Percentiles rank a stretch among this genome's conserved stretches.
phyloP scores from a whole-genome alignment of 75 land plant species.

The Cryptomeria japonica region DNA sequence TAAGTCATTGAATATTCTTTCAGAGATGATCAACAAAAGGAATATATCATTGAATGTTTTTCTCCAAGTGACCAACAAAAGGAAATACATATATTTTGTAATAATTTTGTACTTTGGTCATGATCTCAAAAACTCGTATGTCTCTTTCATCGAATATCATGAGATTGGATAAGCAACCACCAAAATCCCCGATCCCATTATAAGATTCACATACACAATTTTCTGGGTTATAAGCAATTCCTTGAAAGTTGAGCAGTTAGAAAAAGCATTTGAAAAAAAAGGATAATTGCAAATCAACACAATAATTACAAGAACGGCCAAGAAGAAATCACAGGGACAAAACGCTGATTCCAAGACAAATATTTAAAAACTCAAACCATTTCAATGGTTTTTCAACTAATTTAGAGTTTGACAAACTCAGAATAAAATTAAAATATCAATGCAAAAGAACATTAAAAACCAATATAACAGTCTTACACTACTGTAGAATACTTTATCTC shows the following conservation, averaged over 20 bases:
- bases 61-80: not conserved
- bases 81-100: not conserved
- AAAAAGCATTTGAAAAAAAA: not conserved
- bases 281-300: not conserved
- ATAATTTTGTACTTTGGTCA: not conserved
- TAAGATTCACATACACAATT: not conserved
- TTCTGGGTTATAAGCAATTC: not conserved
- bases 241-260: not conserved
- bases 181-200: not conserved
- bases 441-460: not conserved
- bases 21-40: not conserved
- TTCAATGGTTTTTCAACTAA: not conserved
- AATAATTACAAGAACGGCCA: not conserved
- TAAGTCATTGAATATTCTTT: not conserved
- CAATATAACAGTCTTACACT: not conserved
- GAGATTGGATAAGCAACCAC: not conserved
- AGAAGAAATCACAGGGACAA: not conserved
- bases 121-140: not conserved
- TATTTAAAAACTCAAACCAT: not conserved
- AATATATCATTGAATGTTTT: not conserved
- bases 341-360: not conserved
- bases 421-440: not conserved
- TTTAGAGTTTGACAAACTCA: not conserved
- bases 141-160: not conserved
- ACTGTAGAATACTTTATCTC: not conserved